Base-by-base conservation (phyloP, 768 basidiomycete species). In the Saitozyma sp. region DNA sequence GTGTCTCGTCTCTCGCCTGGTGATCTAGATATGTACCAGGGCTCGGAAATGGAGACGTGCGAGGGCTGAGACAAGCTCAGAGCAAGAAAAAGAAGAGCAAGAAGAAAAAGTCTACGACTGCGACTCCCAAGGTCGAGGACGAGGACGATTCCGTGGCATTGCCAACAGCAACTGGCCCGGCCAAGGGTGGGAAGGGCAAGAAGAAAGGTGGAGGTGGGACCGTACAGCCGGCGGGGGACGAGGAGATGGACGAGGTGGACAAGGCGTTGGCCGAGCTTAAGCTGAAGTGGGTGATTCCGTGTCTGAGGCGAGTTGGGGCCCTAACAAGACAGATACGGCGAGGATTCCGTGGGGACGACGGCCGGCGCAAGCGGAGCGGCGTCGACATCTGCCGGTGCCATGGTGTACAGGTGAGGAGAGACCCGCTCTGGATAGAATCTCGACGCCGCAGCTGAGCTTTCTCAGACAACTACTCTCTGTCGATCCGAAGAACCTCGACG, bases 221-320 rank as follows among this genome's bases (percentile, higher is more conserved):
- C 42, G 42, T 17, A 51, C 41, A 54, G 51, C 11, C 43, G 9
- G 9, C 16, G 13, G 38, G 29, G 0, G 58, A 61, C 37, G 74
- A 69, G 20, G 76, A 66, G 13, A 69, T 82, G 58, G 89, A 93
- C 69, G 92, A 97, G 65, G 81, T 98, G 37, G 92, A 96, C 69
- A 83, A 85, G 58, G 92, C 88, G 0, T 82, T 97, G 9, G 89
- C 87, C 1, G 92, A 96, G 70, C 83, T 97, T n/a, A 87, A 88
- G 1, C 64, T 87, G 54, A 88, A 91, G 89, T 90, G 57, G 56
- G 80, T 64, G 7, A n/a, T 50, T 37, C 29, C 9, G 14, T 7
- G 19, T 50, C 40, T 42, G 20, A 10, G 14, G 29, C 13, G 54
- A 76, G 46, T 14, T 37, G 59, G 58, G 43, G 56, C 42, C 14